Base-by-base conservation (phyloP, 2,329 filamentous ascomycete genomes). In the Aspergillus ruber region DNA sequence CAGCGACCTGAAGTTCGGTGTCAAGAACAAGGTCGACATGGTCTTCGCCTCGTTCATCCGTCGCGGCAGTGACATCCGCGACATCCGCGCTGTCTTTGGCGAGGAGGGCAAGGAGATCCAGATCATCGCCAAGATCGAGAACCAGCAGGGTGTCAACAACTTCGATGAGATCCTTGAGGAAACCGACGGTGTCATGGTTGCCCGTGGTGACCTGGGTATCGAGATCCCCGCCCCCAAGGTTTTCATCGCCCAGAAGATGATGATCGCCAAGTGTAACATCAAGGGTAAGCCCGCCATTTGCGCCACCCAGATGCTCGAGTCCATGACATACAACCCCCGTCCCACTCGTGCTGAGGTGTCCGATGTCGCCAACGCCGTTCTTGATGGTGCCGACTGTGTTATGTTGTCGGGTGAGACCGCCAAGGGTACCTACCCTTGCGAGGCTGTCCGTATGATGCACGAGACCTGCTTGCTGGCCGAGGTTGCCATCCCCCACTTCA, bases 61-160 rank as follows among this genome's bases (percentile, higher is more conserved):
- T 62, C 86, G 87, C 52, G 91, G 86, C 50, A 85, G 90, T 68
- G 93, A 98, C 71, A 95, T 98, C 77, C 82, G 79, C 60, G 83
- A 90, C 64, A 98, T 98, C 71, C 91, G 93, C 59, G 81, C 86
- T 57, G 86, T 97, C 53, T 84, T 98, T 45, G 93, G 93, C 54
- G 81, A 89, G 66, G 86, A 94, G 40, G 93, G 93, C 73, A 89
- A 87, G 76, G 85, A 95, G 72, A 96, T 98, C 65, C 91, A 98
- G 79, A 95, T 98, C 76, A 97, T 98, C 70, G 87, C 93, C 81
- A 98, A 98, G 86, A 95, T 98, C 61, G 93, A 98, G 83, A 98
- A 98, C 80, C 88, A 95, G 73, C 93, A 98, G 76, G 93, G 93
- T 74, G 87, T 98, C 57, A 97, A 98, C 85, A 98, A 98, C 82